phyloP scores from a whole-genome alignment of 805 yeast species.

The Blastobotrys americana region DNA sequence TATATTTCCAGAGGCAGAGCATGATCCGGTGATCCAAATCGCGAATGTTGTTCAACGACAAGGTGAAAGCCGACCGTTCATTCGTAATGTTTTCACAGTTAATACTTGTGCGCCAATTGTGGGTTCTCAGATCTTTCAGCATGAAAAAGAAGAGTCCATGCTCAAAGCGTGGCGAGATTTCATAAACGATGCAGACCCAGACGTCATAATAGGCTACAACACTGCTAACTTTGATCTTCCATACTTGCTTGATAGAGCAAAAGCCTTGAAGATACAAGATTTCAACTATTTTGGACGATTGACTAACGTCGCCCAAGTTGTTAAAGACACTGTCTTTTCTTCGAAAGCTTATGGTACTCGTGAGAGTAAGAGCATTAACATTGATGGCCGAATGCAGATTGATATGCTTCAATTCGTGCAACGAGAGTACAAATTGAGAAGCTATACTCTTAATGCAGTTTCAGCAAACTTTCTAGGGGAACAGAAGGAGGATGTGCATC shows the following conservation, averaged over 20 bases:
- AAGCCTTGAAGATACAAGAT: conserved; percentile 51
- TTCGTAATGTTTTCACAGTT: conserved; percentile 90
- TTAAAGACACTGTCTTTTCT: conserved; percentile 74
- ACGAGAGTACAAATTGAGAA: conserved; percentile 89
- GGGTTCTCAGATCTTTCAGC: conserved; percentile 81
- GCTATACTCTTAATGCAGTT: conserved; percentile 91
- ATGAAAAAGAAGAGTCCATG: conserved; percentile 73
- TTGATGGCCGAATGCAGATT: conserved; percentile 92
- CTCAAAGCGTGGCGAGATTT: conserved; percentile 80
- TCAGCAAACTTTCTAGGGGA: conserved; percentile 90
- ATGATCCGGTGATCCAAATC: conserved; percentile 93
- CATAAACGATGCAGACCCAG: conserved; percentile 80
- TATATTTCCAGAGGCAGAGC: conserved; percentile 88
- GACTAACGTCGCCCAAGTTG: conserved; percentile 59
- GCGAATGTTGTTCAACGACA: conserved; percentile 86
- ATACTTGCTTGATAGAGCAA: conserved; percentile 80
- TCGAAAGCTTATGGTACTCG: conserved; percentile 96
- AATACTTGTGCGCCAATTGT: conserved; percentile 87
- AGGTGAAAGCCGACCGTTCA: conserved; percentile 78
- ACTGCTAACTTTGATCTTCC: conserved; percentile 94
- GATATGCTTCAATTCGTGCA: conserved; percentile 89
- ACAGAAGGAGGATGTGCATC: conserved; percentile 97
- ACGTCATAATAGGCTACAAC: conserved; percentile 93
- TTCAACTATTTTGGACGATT: conserved; percentile 90
- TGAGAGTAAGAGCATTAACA: conserved; percentile 83